Evolutionary conservation across 2,329 filamentous ascomycete species (phyloP), one percentile per base, ranked within the genome.

Genomic region (Aureobasidium sp.): DNA sequence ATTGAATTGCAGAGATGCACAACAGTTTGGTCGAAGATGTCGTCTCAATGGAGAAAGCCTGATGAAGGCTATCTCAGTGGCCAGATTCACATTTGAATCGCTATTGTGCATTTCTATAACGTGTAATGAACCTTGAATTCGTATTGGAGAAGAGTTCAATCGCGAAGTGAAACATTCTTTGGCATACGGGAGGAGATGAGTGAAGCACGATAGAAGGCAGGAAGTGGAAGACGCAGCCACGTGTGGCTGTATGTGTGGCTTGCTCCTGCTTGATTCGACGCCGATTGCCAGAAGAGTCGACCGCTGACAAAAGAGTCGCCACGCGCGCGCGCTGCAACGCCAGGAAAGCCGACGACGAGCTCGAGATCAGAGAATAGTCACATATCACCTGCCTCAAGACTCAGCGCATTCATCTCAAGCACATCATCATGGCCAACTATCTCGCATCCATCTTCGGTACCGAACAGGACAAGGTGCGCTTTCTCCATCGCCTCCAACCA

Each of bases 361-460:
- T 50, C 23, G 44, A 59, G 17, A 48, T 26, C 29, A 15, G 26
- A 34, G 6, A 23, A n/a, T n/a, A 17, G 44, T 39, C 32, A 36
- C 56, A 41, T 26, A n/a, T 47, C 32, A 58, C 12, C 12, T 15
- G 20, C 41, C 46, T 26, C 32, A 13, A 46, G 44, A 47, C 53
- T 23, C 34, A 13, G 42, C 52, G 32, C 47, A 39, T 32, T 39
- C 20, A 56, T 52, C 37, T 27, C 56, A 61, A 39, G 32, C 17
- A 23, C 17, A 36, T 46, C 61, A 60, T 5, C 73, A 96, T 96
- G 92, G 92, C 92, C 73, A 97, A 97, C 82, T 97, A 97, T 76
- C 89, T 99, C 76, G 94, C 94, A 72, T 96, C 91, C 75, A 99
- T 99, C 80, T 99, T 99, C 83, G 94, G 94, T 73, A 99, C 94